Base-by-base conservation (phyloP, 352 stramenopile species). In the Globisporangium cylindrosporum region DNA sequence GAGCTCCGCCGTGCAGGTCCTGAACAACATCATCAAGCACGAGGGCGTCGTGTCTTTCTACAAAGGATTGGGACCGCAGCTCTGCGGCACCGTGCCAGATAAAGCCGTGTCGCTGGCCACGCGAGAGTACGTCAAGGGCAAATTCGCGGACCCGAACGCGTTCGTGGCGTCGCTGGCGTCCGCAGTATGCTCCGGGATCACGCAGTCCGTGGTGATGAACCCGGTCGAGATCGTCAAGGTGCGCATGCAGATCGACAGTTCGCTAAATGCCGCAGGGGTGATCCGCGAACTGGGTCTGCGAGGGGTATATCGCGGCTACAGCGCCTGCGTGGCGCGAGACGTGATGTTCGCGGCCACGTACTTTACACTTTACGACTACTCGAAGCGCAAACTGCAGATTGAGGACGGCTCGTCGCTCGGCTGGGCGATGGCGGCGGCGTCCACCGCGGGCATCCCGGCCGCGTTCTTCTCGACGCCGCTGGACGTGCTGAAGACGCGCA, bases 181-280 rank as follows among this genome's bases (percentile, higher is more conserved):
- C n/a, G 86, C 86, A 41, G 82, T 84, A 4, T 73, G 76, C 15
- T 91, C 86, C 32, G 86, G 86, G 25, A 68, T 92, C 58, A 84
- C 78, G 69, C 86, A 93, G 71, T 92, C 83, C 8, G 67, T 93
- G 48, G 86, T 93, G 6, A 93, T 93, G 86, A 93, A 93, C 66
- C 86, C 86, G 0, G 86, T 93, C 15, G 86, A 93, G 73, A 86
- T 93, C 48, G 82, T 93, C 60, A 93, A 93, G 64, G 86, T 93
- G 32, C 86, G 86, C 60, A 90, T 93, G 83, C 86, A 93, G 68
- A 77, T 93, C 68, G 86, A 93, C 73, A 91, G 82, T 57, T 84
- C 79, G 51, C 75, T 92, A 36, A 86, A 76, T 43, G 75, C 75
- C 0, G 34, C 79, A 2, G 73, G 77, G 15, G 77, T 91, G n/a